Evolutionary conservation across 2,329 filamentous ascomycete species (phyloP), one percentile per base, ranked within the genome.

Genomic region (Pseudophaeomoniella oleicola): DNA sequence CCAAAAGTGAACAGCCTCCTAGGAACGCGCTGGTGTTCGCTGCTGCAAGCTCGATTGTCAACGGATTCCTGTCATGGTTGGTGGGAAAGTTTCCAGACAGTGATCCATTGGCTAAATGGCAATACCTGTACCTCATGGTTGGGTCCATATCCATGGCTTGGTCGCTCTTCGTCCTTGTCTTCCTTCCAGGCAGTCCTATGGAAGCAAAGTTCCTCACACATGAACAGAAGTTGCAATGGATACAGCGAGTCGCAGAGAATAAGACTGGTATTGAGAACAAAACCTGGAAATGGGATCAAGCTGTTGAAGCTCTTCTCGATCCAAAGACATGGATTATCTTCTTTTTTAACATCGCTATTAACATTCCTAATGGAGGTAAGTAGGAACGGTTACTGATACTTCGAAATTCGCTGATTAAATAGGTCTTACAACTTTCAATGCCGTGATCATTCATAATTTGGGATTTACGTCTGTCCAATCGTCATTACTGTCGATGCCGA

Each of bases 121-220:
- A 35, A 14, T 32, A 32, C 15, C 31, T 38, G n/a, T 44, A 36
- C 34, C 11, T 42, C 5, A 31, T 44, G 29, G 34, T 29, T 22
- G 42, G 40, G 16, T 37, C 31, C 9, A 16, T 42, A 2, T 42
- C 42, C 16, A 32, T 44, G 2, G 10, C 42, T 12, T 46, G 42
- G 42, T 37, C 44, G 6, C 14, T 42, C 10, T 6, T 42, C 14
- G 12, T 44, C 15, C 53, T 60, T 14, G 46, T 63, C 33, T 59
- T 64, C 40, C 51, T 72, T 14, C 69, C 69, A 0, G 66, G 69
- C 46, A 64, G 60, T 5, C 67, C 66, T 34, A 33, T 38, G 18
- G 22, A 27, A 9, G 44, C 42, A 18, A 37, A 30, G 19, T 38
- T 38, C 14, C 37, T 49, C 19, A 38, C 37, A 4, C 30, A 43